A percentile compares a stretch with the other conserved stretches of the same genome.
phyloP scores from a whole-genome alignment of 2,329 filamentous ascomycete genomes.

The Hirsutella minnesotensis region DNA sequence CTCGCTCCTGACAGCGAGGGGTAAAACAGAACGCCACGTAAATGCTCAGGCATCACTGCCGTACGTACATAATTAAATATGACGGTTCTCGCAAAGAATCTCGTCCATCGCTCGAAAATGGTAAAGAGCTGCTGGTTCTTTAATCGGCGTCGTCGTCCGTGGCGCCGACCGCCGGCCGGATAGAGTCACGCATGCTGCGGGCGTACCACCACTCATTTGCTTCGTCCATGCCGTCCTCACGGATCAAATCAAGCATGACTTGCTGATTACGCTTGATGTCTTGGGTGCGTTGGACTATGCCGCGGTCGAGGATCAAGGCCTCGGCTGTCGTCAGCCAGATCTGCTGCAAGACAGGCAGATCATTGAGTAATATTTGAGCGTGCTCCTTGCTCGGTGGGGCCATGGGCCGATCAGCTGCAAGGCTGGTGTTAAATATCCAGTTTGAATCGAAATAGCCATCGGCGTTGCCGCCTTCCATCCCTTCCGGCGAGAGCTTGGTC shows the following conservation, averaged over 20 bases:
- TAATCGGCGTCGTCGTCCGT: slow-evolving; percentile 39
- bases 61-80: not conserved
- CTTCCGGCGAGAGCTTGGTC: slow-evolving; percentile 15
- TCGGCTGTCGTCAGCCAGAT: slow-evolving; percentile 55
- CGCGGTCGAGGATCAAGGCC: slow-evolving; percentile 45
- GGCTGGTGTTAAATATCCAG: slow-evolving; percentile 45
- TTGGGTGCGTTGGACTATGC: slow-evolving; percentile 43
- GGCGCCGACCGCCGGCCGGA: slow-evolving; percentile 36
- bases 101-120: too few species aligned
- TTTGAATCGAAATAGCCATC: slow-evolving; percentile 19
- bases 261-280: slow-evolving; percentile 53
- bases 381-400: slow-evolving; percentile 37
- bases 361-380: slow-evolving; percentile 35
- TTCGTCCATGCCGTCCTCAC: slow-evolving; percentile 45
- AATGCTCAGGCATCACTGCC: not conserved
- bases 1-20: not conserved
- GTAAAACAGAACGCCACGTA: slow-evolving; percentile 1
- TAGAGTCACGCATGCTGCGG: slow-evolving; percentile 38
- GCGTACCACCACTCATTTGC: slow-evolving; percentile 55
- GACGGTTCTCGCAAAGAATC: not conserved
- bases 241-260: slow-evolving; percentile 52
- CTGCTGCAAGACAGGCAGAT: slow-evolving; percentile 45
- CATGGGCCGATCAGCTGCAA: slow-evolving; percentile 53
- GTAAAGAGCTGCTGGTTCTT: slow-evolving; percentile 2
- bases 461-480: slow-evolving; percentile 17